Evolutionary conservation across 176 grass and related monocot species (phyloP).

Genomic region (Hyparrhenia diplandra): DNA sequence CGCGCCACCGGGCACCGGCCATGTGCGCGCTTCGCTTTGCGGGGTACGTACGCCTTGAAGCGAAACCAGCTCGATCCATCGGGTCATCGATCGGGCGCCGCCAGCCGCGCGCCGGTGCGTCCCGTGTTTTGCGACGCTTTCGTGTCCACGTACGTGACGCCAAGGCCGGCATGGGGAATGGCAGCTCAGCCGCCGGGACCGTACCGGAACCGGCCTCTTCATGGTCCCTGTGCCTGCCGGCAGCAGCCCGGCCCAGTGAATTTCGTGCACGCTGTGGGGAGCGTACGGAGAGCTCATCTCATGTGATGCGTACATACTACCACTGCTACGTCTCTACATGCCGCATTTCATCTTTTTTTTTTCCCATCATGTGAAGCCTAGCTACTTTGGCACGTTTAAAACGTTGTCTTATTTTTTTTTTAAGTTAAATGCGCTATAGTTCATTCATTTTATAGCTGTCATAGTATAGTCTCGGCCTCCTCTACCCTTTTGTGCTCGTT

Average conservation of each 20-base stretch:
- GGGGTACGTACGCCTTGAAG: neutral
- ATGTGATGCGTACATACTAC: neutral
- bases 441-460: no score
- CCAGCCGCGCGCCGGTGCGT: neutral
- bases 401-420: neutral
- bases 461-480: no score
- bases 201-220: neutral
- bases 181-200: neutral
- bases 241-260: neutral
- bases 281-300: neutral
- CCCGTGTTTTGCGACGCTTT: neutral
- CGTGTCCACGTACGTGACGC: neutral
- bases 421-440: no score
- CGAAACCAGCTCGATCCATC: conserved; percentile 8
- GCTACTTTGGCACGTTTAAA: neutral
- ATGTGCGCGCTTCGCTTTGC: conserved; percentile 36
- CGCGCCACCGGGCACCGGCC: neutral
- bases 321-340: neutral
- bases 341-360: neutral
- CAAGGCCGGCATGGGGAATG: neutral
- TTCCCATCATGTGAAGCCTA: neutral
- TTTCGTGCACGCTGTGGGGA: neutral
- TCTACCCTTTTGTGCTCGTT: no score
- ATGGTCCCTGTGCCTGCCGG: no score
- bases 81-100: neutral